A percentile compares a stretch with the other conserved stretches of the same genome.
Evolutionary conservation across 305 asterid species (phyloP).

Genomic region (Fraxinus platypoda): DNA sequence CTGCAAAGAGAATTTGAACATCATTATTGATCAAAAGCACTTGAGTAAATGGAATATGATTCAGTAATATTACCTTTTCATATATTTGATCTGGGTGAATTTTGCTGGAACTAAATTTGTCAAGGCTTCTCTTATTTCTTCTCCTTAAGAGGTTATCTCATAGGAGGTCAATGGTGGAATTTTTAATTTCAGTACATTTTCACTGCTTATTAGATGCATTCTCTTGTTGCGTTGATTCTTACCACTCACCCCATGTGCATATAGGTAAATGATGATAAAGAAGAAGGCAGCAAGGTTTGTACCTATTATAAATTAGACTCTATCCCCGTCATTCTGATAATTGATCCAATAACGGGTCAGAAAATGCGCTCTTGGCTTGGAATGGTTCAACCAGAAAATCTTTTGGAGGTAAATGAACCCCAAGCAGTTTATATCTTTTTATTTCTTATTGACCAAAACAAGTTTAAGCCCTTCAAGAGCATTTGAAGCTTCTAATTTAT

Average conservation of each 20-base stretch:
- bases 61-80: constrained; percentile 2
- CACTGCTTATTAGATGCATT: constrained; percentile 11
- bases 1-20: constrained; percentile 5
- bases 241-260: constrained; percentile 23
- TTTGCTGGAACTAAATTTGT: not conserved
- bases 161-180: not conserved
- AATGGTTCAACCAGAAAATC: constrained; percentile 89
- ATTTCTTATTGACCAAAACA: not conserved
- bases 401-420: constrained; percentile 67
- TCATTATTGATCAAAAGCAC: constrained; percentile 15
- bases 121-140: not conserved
- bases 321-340: constrained; percentile 68
- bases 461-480: constrained; percentile 7
- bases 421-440: not conserved
- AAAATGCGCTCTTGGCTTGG: constrained; percentile 91
- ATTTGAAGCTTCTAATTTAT: not conserved
- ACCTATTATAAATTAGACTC: constrained; percentile 83
- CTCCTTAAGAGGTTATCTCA: not conserved
- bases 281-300: constrained; percentile 94
- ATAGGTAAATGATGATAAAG: constrained; percentile 80
- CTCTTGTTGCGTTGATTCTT: constrained; percentile 19
- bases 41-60: not conserved
- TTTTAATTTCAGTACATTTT: constrained; percentile 5
- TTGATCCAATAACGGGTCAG: constrained; percentile 95
- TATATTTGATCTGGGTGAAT: constrained; percentile 12